A percentile compares a stretch with the other conserved stretches of the same genome.
Conservation (phyloP, 208 protist species). For the Leishmania amazonensis region DNA sequence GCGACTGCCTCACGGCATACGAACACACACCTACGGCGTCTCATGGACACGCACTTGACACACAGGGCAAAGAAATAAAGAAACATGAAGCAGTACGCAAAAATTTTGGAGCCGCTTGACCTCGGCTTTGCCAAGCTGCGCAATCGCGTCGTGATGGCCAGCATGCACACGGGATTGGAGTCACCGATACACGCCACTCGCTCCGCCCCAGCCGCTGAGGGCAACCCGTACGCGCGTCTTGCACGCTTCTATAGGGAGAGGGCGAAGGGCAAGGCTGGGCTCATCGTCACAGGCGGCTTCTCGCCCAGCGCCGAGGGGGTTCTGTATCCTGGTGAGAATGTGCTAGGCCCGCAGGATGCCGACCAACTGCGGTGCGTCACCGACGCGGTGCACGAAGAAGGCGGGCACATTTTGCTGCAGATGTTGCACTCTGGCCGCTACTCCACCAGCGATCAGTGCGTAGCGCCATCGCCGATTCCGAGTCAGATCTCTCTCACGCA, state of each 20-base stretch:
- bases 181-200: conserved; percentile 19
- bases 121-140: conserved; percentile 63
- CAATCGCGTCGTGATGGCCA: conserved; percentile 87
- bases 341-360: conserved; percentile 64
- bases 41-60: neutral
- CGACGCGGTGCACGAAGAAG: conserved; percentile 85
- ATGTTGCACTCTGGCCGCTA: conserved; percentile 92
- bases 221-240: conserved; percentile 62
- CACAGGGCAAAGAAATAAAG: neutral
- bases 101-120: conserved; percentile 64
- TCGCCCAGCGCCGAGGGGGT: conserved; percentile 75
- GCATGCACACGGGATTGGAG: conserved; percentile 84
- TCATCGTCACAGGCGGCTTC: conserved; percentile 91
- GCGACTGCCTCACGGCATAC: neutral
- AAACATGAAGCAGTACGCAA: conserved; percentile 23
- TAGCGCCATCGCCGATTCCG: conserved; percentile 59
- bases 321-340: conserved; percentile 69
- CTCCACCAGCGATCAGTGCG: conserved; percentile 41
- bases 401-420: conserved; percentile 91
- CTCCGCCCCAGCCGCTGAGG: conserved; percentile 30
- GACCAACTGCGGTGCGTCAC: conserved; percentile 78
- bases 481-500: conserved; percentile 64
- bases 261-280: conserved; percentile 81
- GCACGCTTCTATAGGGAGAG: conserved; percentile 83
- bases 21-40: neutral